Evolutionary conservation across 768 basidiomycete species (phyloP).

Genomic region (Psilocybe subaeruginosa): DNA sequence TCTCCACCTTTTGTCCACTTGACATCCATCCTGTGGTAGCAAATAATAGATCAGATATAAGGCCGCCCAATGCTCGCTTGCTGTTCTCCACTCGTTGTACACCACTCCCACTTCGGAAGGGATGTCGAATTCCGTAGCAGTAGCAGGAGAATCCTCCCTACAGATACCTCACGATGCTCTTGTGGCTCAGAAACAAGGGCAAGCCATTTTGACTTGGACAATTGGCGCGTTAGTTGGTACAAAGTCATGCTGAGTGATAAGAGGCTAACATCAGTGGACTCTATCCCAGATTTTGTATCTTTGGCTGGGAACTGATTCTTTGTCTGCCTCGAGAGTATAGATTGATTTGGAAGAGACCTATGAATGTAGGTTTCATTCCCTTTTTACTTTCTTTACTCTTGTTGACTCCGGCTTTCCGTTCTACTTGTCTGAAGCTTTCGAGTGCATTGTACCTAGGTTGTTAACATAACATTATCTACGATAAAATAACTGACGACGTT

Average conservation of each 20-base stretch:
- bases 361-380: constrained; percentile 18
- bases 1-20: background rate
- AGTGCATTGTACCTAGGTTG: constrained; percentile 20
- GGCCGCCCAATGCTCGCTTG: background rate
- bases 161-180: constrained; percentile 18
- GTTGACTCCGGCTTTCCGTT: background rate
- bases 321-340: constrained; percentile 26
- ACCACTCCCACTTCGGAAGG: background rate
- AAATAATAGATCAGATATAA: background rate
- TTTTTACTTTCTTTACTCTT: background rate
- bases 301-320: constrained; percentile 29
- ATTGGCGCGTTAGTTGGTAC: constrained; percentile 25
- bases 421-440: background rate
- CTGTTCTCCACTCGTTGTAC: background rate
- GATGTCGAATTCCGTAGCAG: background rate
- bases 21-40: background rate
- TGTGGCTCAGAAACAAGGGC: constrained; percentile 22
- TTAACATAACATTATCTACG: background rate
- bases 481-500: background rate
- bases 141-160: background rate
- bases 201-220: constrained; percentile 25
- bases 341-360: constrained; percentile 26
- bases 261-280: too few relatives aligned
- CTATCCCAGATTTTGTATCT: constrained; percentile 27
- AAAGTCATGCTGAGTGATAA: background rate